A percentile compares a stretch with the other conserved stretches of the same genome.
These are phyloP conservation scores for Agaricus sinodeliciosus DNA, from an alignment of 768 basidiomycete species.

Conservation along the genomic window DNA sequence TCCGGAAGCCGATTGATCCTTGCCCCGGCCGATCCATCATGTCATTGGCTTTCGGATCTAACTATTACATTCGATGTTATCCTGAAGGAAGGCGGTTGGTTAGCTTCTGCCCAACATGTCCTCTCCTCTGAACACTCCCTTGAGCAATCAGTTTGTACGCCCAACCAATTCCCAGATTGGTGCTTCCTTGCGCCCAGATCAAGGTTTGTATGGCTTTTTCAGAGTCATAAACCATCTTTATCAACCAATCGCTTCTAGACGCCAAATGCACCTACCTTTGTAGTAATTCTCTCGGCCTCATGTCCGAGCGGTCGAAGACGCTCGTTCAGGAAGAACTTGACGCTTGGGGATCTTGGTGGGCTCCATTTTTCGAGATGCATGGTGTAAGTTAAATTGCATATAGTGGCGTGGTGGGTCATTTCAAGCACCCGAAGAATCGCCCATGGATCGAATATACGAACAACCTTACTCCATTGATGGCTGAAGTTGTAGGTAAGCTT, in stretches of 20 bases:
- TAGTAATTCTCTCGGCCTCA: constrained; percentile 89
- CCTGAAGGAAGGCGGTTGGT: too few relatives aligned
- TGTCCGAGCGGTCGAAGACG: constrained; percentile 65
- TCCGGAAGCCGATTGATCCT: constrained; percentile 4
- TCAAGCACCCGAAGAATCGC: constrained; percentile 76
- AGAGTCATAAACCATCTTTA: constrained; percentile 1
- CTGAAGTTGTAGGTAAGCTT: constrained; percentile 72
- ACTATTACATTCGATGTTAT: background rate
- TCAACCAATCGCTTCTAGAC: constrained; percentile 25
- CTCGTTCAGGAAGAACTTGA: constrained; percentile 78
- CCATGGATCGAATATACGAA: constrained; percentile 81
- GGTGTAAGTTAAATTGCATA: constrained; percentile 4
- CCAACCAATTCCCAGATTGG: constrained; percentile 49
- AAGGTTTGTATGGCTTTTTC: constrained; percentile 24
- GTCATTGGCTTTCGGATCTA: constrained; percentile 8
- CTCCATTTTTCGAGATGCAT: constrained; percentile 6
- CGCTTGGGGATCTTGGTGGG: constrained; percentile 74
- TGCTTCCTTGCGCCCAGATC: constrained; percentile 29
- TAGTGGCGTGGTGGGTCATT: constrained; percentile 87
- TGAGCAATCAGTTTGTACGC: constrained; percentile 48
- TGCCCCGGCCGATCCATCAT: constrained; percentile 6
- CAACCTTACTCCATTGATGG: constrained; percentile 64
- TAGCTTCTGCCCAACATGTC: constrained; percentile 10
- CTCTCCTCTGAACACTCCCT: constrained; percentile 24
- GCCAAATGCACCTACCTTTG: constrained; percentile 76